These are phyloP conservation scores for Tolypocladium nubicola DNA, from an alignment of 2,329 filamentous ascomycete species.

Conservation along the genomic window DNA sequence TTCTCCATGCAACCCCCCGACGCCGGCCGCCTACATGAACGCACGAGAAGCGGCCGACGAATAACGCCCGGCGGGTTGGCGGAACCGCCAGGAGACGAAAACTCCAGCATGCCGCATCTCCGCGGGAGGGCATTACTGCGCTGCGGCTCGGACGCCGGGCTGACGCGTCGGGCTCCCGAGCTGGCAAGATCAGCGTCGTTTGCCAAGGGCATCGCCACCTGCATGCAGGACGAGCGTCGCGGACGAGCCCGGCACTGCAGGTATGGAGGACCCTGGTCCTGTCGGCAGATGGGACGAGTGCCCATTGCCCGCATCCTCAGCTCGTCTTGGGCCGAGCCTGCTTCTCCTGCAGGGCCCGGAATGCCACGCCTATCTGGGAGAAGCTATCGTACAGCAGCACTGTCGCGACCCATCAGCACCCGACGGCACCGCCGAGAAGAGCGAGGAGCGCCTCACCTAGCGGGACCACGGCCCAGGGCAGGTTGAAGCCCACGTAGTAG, in stretches of 20 bases:
- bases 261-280: too few relatives aligned
- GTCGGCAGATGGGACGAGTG: background rate
- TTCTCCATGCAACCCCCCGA: background rate
- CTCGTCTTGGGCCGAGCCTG: slow-evolving; percentile 9
- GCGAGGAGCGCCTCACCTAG: slow-evolving; percentile 28
- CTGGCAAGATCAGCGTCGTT: background rate
- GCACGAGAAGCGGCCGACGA: background rate
- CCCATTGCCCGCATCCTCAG: slow-evolving; percentile 2
- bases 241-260: background rate
- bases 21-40: background rate
- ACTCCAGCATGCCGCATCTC: background rate
- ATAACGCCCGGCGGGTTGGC: background rate
- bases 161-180: background rate
- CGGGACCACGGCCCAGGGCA: slow-evolving; percentile 49
- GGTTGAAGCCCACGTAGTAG: slow-evolving; percentile 51
- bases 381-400: slow-evolving; percentile 22
- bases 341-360: slow-evolving; percentile 12
- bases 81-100: background rate
- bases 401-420: slow-evolving; percentile 3
- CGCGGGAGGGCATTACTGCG: too few relatives aligned
- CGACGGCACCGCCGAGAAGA: background rate
- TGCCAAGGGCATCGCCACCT: background rate
- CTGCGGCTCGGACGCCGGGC: background rate
- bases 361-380: slow-evolving; percentile 14
- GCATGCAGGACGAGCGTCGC: background rate